These are phyloP conservation scores for Metschnikowia peoriensis DNA, from an alignment of 805 yeast genomes.

Conservation along the genomic window DNA sequence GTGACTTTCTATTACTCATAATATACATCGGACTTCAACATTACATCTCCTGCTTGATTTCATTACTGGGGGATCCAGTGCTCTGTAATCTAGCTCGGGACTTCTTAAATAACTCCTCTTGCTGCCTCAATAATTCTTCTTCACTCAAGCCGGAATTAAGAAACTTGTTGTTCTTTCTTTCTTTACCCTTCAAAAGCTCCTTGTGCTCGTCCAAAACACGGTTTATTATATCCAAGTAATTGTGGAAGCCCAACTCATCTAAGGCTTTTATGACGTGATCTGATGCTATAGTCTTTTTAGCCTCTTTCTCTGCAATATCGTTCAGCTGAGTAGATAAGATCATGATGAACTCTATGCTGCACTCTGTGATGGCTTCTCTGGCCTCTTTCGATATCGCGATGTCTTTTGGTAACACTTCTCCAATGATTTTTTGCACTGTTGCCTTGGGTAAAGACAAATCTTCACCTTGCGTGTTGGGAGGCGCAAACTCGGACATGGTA, in stretches of 20 bases:
- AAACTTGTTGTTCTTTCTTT: slow-evolving; percentile 86
- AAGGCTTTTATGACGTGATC: slow-evolving; percentile 93
- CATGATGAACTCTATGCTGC: slow-evolving; percentile 95
- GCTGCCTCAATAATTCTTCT: slow-evolving; percentile 88
- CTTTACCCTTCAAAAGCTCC: slow-evolving; percentile 83
- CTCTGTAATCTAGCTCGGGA: slow-evolving; percentile 63
- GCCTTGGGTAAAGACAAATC: slow-evolving; percentile 58
- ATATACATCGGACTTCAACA: slow-evolving; percentile 12
- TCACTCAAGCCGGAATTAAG: slow-evolving; percentile 90
- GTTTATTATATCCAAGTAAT: slow-evolving; percentile 78
- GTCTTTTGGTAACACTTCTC: slow-evolving; percentile 88
- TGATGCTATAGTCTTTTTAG: slow-evolving; percentile 93
- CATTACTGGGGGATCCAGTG: slow-evolving; percentile 18
- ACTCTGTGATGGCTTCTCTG: slow-evolving; percentile 90
- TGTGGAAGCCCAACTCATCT: slow-evolving; percentile 80
- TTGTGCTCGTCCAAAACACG: slow-evolving; percentile 82
- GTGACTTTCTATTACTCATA: slow-evolving; percentile 12
- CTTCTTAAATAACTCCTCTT: slow-evolving; percentile 85
- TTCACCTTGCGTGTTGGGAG: slow-evolving; percentile 30
- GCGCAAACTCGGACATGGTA: slow-evolving; percentile 40
- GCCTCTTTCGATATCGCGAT: slow-evolving; percentile 89
- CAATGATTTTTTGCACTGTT: slow-evolving; percentile 91
- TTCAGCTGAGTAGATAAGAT: slow-evolving; percentile 89
- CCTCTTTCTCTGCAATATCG: slow-evolving; percentile 94
- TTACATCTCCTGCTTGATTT: slow-evolving; percentile 16